phyloP scores from a whole-genome alignment of 2,329 filamentous ascomycete species.

The Triangularia setosa region DNA sequence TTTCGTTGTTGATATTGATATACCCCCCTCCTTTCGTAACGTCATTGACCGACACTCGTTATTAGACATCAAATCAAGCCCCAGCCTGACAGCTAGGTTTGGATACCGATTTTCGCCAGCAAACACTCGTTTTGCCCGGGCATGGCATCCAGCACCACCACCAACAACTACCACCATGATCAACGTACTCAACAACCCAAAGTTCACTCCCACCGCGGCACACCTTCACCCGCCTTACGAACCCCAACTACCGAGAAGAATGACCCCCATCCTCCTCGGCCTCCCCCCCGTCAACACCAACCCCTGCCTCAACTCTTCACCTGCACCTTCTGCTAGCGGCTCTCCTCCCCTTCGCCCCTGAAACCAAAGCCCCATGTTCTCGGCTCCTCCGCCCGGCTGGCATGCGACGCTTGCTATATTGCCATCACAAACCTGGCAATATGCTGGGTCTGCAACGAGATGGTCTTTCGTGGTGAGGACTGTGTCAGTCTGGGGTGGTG shows the following conservation, averaged over 20 bases:
- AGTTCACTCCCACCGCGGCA: background rate
- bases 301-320: constrained; percentile 37
- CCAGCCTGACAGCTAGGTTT: background rate
- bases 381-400: constrained; percentile 45
- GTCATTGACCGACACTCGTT: background rate
- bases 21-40: background rate
- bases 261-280: background rate
- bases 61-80: background rate
- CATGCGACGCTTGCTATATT: constrained; percentile 45
- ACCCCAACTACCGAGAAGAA: background rate
- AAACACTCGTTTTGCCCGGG: background rate
- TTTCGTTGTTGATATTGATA: background rate
- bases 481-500: constrained; percentile 58
- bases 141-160: background rate
- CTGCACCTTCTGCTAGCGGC: constrained; percentile 54
- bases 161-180: background rate
- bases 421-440: constrained; percentile 51
- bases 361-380: constrained; percentile 35
- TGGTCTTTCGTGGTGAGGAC: constrained; percentile 50
- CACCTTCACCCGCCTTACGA: background rate
- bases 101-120: background rate
- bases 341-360: constrained; percentile 27
- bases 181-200: too few species aligned
- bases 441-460: constrained; percentile 55
- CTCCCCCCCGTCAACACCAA: background rate